Percentiles rank a stretch among this genome's conserved stretches.
Evolutionary conservation across 2,329 filamentous ascomycete species (phyloP).

Genomic region (Lecanicillium sp.): DNA sequence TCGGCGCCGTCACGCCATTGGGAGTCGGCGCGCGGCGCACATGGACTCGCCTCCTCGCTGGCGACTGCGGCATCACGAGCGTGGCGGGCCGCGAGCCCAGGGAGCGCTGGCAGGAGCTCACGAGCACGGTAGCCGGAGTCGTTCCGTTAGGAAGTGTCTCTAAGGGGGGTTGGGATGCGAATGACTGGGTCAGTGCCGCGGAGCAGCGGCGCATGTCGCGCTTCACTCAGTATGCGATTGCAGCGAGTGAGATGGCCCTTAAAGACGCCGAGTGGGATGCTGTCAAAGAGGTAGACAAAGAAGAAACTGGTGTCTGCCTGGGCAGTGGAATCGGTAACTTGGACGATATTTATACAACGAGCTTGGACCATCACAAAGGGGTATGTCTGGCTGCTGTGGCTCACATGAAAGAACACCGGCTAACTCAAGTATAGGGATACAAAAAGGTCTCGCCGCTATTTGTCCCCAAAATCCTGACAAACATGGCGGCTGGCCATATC

Average conservation of each 20-base stretch:
- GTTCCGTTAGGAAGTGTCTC: constrained; percentile 51
- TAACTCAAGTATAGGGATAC: constrained; percentile 59
- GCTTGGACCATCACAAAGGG: constrained; percentile 65
- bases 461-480: constrained; percentile 87
- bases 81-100: constrained; percentile 54
- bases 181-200: constrained; percentile 47
- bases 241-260: constrained; percentile 79
- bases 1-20: constrained; percentile 77
- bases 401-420: neutral
- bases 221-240: constrained; percentile 88
- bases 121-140: constrained; percentile 78
- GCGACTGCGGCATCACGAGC: constrained; percentile 74
- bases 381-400: constrained; percentile 41
- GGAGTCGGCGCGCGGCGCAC: constrained; percentile 71
- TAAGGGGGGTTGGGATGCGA: constrained; percentile 43
- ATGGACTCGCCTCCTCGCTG: constrained; percentile 75
- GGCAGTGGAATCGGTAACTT: constrained; percentile 95
- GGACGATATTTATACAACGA: constrained; percentile 82
- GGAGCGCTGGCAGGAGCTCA: constrained; percentile 61
- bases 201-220: constrained; percentile 75
- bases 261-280: constrained; percentile 74
- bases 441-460: constrained; percentile 90
- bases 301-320: constrained; percentile 82
- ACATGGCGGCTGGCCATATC: constrained; percentile 89
- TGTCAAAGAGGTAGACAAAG: constrained; percentile 52